Evolutionary conservation across 83 land plant species (phyloP), one percentile per base, ranked within the genome.

Genomic region (Thuja plicata): DNA sequence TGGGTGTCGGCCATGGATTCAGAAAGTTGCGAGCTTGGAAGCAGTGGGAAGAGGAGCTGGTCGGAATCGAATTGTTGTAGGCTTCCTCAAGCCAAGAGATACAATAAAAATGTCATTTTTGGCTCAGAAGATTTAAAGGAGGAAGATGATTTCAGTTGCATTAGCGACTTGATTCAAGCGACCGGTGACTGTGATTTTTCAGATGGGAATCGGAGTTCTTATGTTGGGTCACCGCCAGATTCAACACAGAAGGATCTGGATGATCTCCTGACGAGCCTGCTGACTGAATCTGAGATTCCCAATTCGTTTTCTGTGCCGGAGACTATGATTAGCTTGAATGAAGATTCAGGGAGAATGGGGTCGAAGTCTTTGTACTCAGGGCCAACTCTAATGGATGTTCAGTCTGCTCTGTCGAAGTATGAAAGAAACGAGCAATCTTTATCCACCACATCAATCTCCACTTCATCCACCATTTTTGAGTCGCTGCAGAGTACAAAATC

Each of bases 361-460:
- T 50, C 54, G 12, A 50, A 1, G 13, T 77, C 35, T 27, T 43
- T 87, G 50, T 90, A 90, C 84, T 90, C 94, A 0, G 92, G 94
- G 27, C 96, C 93, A 24, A 93, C 94, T 6, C 84, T 93, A 8
- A 86, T 87, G 45, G 94, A 95, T 74, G 89, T 93, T 13, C 92
- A 95, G 84, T 90, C 87, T 70, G 96, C 93, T 2, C 89, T 93
- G 11, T 92, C 90, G 8, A 66, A 24, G 1, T 84, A 82, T 8
- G 8, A 66, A 3, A 37, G 60, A 66, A n/a, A 32, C 10, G 27
- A 38, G 30, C 70, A 57, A 15, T 10, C 30, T 15, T 32, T 16
- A 32, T 4, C 41, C 70, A 13, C 17, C 6, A 16, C 46, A 46
- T 30, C 32, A 5, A 38, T 24, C 19, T 48, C 52, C 12, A 48